Base-by-base conservation (phyloP, 345 rosid genomes). In the Syzygium grande region DNA sequence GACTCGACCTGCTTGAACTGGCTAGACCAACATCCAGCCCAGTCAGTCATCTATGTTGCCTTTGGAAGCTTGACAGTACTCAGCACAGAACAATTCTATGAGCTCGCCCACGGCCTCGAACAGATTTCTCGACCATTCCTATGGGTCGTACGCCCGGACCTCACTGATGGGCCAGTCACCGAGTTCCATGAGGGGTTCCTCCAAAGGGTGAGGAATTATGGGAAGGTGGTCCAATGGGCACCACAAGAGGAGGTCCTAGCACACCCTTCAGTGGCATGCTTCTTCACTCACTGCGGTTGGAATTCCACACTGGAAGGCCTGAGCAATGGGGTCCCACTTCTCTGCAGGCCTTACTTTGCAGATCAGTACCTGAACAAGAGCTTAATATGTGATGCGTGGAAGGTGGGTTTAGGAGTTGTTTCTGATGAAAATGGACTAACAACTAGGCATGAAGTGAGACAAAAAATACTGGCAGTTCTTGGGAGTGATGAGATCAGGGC, bases 1-100 rank as follows among this genome's bases (percentile, higher is more conserved):
- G 92, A 92, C 61, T 83, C 83, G 27, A 77, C 91, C 55, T 90
- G 92, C 88, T 86, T 87, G 78, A 51, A 58, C 83, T 94, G 94
- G 95, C 92, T 95, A 12, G 92, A 94, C 77, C 84, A 91, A 29
- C 92, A 86, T 49, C 87, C 90, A 25, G 17, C 87, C 5, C 80
- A 88, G 2, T 91, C 94, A 1, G 92, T 93, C 22, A 89, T 93
- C 14, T 94, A 94, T 79, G 89, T 90, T 79, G 91, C 97, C 17
- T 93, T 93, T 63, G 93, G 94, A 8, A 93, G 93, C 86, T 1
- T 85, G 6, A 68, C 65, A 2, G 34, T 85, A 43, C 30, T 90
- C 23, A 87, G 84, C 46, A 88, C 88, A 30, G 52, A 89, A 16
- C 92, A 94, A 58, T 89, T 94, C 0, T 80, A 89, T 1, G 94